Evolutionary conservation across 345 rosid genomes (phyloP), one percentile per base, ranked within the genome.

Genomic region (Erysimum cheiranthoides): DNA sequence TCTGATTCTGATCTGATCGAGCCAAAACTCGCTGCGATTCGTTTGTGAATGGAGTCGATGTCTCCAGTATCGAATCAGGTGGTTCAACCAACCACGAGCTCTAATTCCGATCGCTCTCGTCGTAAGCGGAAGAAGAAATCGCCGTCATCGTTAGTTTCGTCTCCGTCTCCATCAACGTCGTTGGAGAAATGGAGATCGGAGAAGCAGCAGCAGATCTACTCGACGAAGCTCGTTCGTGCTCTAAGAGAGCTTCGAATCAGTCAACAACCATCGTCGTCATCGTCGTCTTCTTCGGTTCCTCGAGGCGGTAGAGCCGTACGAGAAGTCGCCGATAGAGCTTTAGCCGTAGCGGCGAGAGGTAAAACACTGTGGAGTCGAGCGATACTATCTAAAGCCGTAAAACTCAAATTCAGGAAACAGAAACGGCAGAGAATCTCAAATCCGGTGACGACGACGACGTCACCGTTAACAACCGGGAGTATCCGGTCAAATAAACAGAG

Each of bases 341-440:
- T 96, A 3, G 78, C 99, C 0, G 85, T 86, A 2, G 88, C 97
- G 4, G 99, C 96, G 0, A 93, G 88, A 71, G 97, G 99, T 12
- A 84, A 80, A 77, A 86, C 90, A 7, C 75, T 93, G 14, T 96
- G 99, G 99, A 96, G 99, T 76, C 86, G 97, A 56, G 98, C 99
- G 45, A 89, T 96, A 50, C 74, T 96, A 68, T 85, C 91, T 43
- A 84, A 93, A 71, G 77, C 81, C 0, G 79, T 93, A 21, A 96
- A 88, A 78, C 83, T 93, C 46, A 96, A 89, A 82, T 93, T 92
- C 77, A 81, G 93, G 68, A 96, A 89, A 75, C 82, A 86, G 56
- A 84, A 84, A 80, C 85, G 85, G 71, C 91, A 75, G 67, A 81
- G 82, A 73, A 80, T 63, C 16, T 67, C 76, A 14, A 50, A 76